Evolutionary conservation across 1,139 yeast species (phyloP).

Genomic region (Neolecta irregularis): DNA sequence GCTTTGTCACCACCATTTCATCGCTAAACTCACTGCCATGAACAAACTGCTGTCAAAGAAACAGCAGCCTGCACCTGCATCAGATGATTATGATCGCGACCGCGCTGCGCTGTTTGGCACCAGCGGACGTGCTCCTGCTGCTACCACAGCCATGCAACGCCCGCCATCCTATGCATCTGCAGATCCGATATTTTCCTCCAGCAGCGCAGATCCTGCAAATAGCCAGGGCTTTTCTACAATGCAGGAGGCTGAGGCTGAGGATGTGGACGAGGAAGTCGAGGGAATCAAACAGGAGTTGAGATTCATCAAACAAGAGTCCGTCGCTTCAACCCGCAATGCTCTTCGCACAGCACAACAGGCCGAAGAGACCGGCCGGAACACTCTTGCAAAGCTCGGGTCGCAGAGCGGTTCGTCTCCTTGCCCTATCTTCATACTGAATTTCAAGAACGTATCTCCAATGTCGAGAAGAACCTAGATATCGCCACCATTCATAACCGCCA

Average conservation of each 20-base stretch:
- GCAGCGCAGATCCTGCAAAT: no score
- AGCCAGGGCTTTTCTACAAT: no score
- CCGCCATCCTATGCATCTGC: no score
- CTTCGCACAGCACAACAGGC: slow-evolving; percentile 82
- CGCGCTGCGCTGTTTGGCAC: no score
- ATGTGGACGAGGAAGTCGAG: slow-evolving; percentile 74
- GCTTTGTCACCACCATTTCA: no score
- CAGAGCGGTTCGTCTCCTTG: slow-evolving; percentile 35
- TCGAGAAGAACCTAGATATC: slow-evolving; percentile 60
- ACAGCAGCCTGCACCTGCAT: no score
- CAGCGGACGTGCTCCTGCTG: no score
- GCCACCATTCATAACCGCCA: slow-evolving; percentile 71
- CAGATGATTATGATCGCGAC: no score
- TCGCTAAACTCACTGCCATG: no score
- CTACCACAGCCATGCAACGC: no score
- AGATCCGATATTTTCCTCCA: no score
- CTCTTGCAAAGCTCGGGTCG: slow-evolving; percentile 81
- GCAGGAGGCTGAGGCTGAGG: slow-evolving; percentile 33
- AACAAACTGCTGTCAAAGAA: no score
- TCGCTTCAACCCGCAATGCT: slow-evolving; percentile 74
- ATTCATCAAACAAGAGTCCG: slow-evolving; percentile 75
- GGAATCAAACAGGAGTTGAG: slow-evolving; percentile 72
- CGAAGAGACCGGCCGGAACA: slow-evolving; percentile 76
- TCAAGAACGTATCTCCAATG: slow-evolving; percentile 53
- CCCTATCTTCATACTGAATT: background rate